Evolutionary conservation across 2,329 filamentous ascomycete genomes (phyloP).

Genomic region (Paracoccidioides brasiliensis): DNA sequence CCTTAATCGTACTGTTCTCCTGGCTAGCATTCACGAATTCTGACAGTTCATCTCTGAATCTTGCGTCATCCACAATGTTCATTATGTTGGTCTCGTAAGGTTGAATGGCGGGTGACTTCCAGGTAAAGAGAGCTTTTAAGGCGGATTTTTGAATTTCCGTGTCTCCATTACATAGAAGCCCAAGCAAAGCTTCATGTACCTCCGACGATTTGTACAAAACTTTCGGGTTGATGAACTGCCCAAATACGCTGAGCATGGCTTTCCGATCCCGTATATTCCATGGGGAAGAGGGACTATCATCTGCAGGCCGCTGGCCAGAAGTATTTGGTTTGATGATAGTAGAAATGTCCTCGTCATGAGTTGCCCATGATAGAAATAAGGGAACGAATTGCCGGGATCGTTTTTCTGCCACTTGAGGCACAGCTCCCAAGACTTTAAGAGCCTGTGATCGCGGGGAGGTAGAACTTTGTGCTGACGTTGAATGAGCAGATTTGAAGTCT

Average conservation of each 20-base stretch:
- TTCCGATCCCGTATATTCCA: constrained; percentile 60
- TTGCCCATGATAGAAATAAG: constrained; percentile 70
- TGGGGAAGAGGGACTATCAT: constrained; percentile 11
- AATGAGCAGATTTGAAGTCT: constrained; percentile 52
- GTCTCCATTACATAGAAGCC: constrained; percentile 75
- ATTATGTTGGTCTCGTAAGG: constrained; percentile 75
- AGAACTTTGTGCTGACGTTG: constrained; percentile 18
- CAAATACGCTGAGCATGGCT: constrained; percentile 65
- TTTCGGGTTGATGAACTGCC: constrained; percentile 73
- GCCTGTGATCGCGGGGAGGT: constrained; percentile 58
- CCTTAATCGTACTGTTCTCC: constrained; percentile 52
- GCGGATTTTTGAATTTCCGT: constrained; percentile 75
- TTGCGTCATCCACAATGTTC: constrained; percentile 76
- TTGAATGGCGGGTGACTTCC: constrained; percentile 67
- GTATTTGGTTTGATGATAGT: constrained; percentile 16
- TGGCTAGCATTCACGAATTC: constrained; percentile 65
- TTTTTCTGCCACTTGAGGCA: constrained; percentile 71
- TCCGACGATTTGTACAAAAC: constrained; percentile 66
- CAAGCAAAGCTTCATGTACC: constrained; percentile 62
- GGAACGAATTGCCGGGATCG: constrained; percentile 75
- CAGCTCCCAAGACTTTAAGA: constrained; percentile 59
- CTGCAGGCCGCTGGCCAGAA: constrained; percentile 9
- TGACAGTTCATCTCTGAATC: constrained; percentile 88
- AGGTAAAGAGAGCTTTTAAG: constrained; percentile 72
- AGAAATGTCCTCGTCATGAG: constrained; percentile 35